These are phyloP conservation scores for Pichia sp. DNA, from an alignment of 1,139 yeast genomes.

Conservation along the genomic window DNA sequence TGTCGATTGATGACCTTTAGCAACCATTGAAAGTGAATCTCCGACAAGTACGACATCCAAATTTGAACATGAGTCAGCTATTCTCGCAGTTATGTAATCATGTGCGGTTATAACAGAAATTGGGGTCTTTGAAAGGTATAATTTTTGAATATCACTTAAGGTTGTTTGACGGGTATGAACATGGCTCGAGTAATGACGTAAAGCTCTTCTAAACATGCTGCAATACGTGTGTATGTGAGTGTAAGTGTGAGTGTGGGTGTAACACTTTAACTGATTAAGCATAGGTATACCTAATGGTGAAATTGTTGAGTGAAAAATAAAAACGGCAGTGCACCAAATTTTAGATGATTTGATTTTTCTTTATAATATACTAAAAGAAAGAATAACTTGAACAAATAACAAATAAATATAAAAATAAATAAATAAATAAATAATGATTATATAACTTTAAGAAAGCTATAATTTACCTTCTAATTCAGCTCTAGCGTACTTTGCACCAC, in stretches of 20 bases:
- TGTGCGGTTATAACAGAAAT: constrained; percentile 80
- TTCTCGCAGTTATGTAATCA: constrained; percentile 69
- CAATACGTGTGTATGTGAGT: no score
- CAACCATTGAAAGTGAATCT: constrained; percentile 89
- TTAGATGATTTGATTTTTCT: no score
- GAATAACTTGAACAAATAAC: background rate
- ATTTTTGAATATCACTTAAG: constrained; percentile 37
- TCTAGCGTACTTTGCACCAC: constrained; percentile 63
- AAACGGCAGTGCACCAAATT: no score
- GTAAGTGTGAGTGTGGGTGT: no score
- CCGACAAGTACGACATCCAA: constrained; percentile 77
- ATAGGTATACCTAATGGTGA: no score
- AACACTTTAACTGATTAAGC: no score
- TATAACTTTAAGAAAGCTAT: constrained; percentile 1
- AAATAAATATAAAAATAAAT: background rate
- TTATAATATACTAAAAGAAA: no score
- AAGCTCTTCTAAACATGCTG: background rate
- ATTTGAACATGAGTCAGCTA: constrained; percentile 58
- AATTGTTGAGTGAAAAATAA: no score
- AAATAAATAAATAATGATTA: background rate
- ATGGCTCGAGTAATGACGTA: constrained; percentile 7
- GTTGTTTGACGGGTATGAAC: constrained; percentile 27
- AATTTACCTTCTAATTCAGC: constrained; percentile 25
- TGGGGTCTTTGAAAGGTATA: constrained; percentile 37
- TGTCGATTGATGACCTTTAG: constrained; percentile 76